Percentiles rank a stretch among this genome's conserved stretches.
Evolutionary conservation across 2,329 filamentous ascomycete species (phyloP).

Genomic region (Alternaria metachromatica): DNA sequence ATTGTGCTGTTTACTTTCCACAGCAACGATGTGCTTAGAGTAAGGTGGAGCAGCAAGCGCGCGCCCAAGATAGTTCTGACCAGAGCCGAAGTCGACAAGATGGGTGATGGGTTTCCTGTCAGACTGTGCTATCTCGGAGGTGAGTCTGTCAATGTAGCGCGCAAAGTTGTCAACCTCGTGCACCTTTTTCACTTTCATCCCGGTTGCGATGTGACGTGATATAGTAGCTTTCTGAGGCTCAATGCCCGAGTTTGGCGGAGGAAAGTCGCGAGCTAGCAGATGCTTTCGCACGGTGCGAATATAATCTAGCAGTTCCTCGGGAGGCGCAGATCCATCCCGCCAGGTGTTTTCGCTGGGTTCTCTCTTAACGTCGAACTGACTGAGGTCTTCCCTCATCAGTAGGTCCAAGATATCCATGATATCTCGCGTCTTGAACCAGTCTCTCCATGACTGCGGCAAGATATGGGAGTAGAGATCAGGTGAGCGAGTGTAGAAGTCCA

Average conservation of each 20-base stretch:
- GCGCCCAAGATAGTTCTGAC: conserved; percentile 93
- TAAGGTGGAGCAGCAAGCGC: conserved; percentile 86
- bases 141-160: conserved; percentile 77
- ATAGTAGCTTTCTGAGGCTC: conserved; percentile 61
- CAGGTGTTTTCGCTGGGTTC: conserved; percentile 35
- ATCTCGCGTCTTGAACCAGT: conserved; percentile 74
- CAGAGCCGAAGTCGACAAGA: conserved; percentile 93
- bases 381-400: conserved; percentile 78
- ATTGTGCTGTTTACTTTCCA: conserved; percentile 86
- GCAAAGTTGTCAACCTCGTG: conserved; percentile 94
- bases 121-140: conserved; percentile 55
- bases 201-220: conserved; percentile 76
- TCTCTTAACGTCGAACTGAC: conserved; percentile 37
- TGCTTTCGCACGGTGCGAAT: conserved; percentile 73
- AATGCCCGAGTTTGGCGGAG: conserved; percentile 29
- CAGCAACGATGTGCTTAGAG: conserved; percentile 84
- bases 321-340: conserved; percentile 54
- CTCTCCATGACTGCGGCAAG: conserved; percentile 80
- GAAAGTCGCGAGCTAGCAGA: conserved; percentile 69
- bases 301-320: conserved; percentile 71
- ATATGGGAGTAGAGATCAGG: conserved; percentile 82
- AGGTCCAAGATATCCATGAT: conserved; percentile 81
- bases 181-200: conserved; percentile 95
- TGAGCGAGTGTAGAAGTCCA: conserved; percentile 91
- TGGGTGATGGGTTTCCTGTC: conserved; percentile 69